phyloP scores from a whole-genome alignment of 2,329 filamentous ascomycete species.

The Tolypocladium album region DNA sequence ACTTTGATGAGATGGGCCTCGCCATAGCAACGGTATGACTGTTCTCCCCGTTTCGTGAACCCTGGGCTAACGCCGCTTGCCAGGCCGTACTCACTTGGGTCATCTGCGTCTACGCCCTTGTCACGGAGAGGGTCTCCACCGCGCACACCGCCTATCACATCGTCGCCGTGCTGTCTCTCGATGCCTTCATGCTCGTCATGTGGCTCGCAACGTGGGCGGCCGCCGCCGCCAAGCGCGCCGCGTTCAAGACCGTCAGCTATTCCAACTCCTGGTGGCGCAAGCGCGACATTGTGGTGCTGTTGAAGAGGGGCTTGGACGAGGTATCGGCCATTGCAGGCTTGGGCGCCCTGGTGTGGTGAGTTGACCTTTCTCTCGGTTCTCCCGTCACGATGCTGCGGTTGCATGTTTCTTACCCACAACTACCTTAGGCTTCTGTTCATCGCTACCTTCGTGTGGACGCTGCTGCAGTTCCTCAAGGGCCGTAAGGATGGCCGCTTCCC shows the following conservation, averaged over 20 bases:
- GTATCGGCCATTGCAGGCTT: constrained; percentile 31
- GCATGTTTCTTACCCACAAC: background rate
- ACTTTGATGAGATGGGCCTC: constrained; percentile 28
- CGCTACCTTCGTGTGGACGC: constrained; percentile 23
- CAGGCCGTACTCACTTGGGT: constrained; percentile 36
- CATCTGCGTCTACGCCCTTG: constrained; percentile 27
- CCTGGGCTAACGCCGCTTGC: constrained; percentile 3
- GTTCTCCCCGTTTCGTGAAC: background rate
- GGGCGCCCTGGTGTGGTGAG: constrained; percentile 31
- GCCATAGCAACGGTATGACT: constrained; percentile 26
- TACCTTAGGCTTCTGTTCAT: constrained; percentile 26
- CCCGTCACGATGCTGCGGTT: background rate
- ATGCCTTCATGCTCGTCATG: constrained; percentile 31
- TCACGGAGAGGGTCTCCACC: constrained; percentile 26
- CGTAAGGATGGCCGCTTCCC: constrained; percentile 26
- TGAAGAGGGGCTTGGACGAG: constrained; percentile 20
- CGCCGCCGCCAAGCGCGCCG: constrained; percentile 26
- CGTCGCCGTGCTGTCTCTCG: constrained; percentile 31
- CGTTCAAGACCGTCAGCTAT: constrained; percentile 22
- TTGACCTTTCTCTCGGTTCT: background rate
- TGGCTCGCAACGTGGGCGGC: constrained; percentile 35
- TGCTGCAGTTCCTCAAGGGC: constrained; percentile 22
- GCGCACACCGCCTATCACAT: constrained; percentile 29
- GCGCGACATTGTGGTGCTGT: constrained; percentile 10
- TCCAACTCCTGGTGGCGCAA: constrained; percentile 18